Evolutionary conservation across 2,329 filamentous ascomycete species (phyloP), one percentile per base, ranked within the genome.

Genomic region (Pseudocercospora fijiensis): DNA sequence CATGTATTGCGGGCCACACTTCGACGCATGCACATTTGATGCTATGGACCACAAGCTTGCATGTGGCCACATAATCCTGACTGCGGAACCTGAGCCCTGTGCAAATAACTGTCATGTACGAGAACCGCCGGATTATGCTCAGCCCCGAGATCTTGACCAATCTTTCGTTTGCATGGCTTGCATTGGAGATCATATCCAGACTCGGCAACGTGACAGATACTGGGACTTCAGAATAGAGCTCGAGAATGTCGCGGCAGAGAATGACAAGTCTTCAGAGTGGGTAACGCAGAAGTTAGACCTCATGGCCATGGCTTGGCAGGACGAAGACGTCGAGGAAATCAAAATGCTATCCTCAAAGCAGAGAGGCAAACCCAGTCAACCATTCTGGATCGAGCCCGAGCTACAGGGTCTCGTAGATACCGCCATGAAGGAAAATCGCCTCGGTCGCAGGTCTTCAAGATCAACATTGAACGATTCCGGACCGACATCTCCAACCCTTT

Each of bases 11-110:
- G 45, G 30, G 11, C 47, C 63, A 5, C 63, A 65, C 18, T 55
- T 65, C 22, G 58, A 65, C 26, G 58, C 63, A n/a, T 65, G 63
- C 20, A 65, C 63, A 18, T 37, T 61, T 22, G 26, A 30, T n/a
- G 28, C 43, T n/a, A 49, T 65, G 28, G 63, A 65, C 37, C 63
- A 65, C 10, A 59, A 56, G 16, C 55, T 65, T 20, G 28, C 30
- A 6, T 65, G 63, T 47, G 63, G 63, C 16, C 63, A 65, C 56
- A 61, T 57, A 49, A 49, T 65, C 16, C 26, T 65, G 24, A 65
- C 63, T 18, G n/a, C 30, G 11, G 49, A 58, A 6, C 53, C 63
- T 5, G 53, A 61, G 26, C 55, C 63, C 1, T 65, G 63, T 58
- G 45, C 58, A 2, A 43, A 33, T 16, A 65, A 65, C 9, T 65